Evolutionary conservation across 2,329 filamentous ascomycete genomes (phyloP).

Genomic region (Aspergillus fijiensis): DNA sequence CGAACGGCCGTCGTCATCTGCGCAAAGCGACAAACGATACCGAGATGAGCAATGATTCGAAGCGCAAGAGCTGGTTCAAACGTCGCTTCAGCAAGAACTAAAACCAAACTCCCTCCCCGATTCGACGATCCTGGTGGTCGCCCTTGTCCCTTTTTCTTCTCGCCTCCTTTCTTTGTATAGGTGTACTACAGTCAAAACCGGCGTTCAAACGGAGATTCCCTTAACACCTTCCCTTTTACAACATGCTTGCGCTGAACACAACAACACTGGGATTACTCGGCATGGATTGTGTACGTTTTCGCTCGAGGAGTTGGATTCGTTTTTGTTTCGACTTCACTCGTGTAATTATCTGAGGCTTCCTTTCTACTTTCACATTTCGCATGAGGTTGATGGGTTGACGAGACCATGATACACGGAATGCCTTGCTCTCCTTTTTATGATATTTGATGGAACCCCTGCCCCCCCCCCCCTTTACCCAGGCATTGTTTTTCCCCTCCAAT

Average conservation of each 20-base stretch:
- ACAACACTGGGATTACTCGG: constrained; percentile 4
- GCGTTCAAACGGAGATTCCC: constrained; percentile 14
- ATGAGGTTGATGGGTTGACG: constrained; percentile 19
- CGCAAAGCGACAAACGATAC: constrained; percentile 25
- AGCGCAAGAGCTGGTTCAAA: constrained; percentile 88
- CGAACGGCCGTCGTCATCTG: constrained; percentile 21
- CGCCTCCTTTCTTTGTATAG: constrained; percentile 3
- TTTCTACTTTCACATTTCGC: constrained; percentile 2
- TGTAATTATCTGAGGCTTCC: not conserved
- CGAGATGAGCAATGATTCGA: constrained; percentile 51
- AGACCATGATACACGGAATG: constrained; percentile 27
- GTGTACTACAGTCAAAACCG: constrained; percentile 8
- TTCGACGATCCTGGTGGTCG: not conserved
- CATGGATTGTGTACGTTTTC: not conserved
- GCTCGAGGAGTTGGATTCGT: not conserved
- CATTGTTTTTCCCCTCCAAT: not conserved
- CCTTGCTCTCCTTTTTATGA: constrained; percentile 10
- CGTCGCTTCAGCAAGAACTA: constrained; percentile 67
- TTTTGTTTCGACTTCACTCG: constrained; percentile 1
- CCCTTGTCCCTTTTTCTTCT: not conserved
- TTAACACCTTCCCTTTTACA: not conserved
- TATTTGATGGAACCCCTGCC: constrained; percentile 3
- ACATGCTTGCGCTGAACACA: not conserved
- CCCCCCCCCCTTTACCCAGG: too few relatives aligned
- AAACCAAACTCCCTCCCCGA: constrained; percentile 15